phyloP scores from a whole-genome alignment of 495 filamentous ascomycete species.

The Tuber microsphaerosporum region DNA sequence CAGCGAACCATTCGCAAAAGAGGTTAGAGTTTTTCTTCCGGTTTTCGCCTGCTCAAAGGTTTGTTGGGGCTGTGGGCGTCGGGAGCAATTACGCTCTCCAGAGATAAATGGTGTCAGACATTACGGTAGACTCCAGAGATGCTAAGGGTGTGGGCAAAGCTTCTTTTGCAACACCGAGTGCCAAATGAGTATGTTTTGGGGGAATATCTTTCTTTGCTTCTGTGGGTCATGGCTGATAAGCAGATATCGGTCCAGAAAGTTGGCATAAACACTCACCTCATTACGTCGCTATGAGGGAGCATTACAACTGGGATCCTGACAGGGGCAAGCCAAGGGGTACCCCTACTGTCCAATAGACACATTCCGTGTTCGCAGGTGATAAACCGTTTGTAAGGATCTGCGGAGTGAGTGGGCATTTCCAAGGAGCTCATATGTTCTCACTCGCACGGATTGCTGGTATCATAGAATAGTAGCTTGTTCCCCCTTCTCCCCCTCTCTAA shows the following conservation, averaged over 20 bases:
- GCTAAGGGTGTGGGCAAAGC: conserved; percentile 21
- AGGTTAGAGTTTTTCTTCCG: conserved; percentile 15
- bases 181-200: conserved; percentile 15
- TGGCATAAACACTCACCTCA: neutral
- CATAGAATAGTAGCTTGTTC: neutral
- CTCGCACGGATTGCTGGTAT: neutral
- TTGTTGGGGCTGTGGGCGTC: conserved; percentile 23
- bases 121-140: conserved; percentile 22
- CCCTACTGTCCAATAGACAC: neutral
- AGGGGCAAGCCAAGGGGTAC: neutral
- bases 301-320: neutral
- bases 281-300: neutral
- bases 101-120: conserved; percentile 22
- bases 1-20: conserved; percentile 18
- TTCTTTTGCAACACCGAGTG: conserved; percentile 27
- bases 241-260: conserved; percentile 3
- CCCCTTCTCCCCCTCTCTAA: neutral
- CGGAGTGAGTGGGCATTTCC: neutral
- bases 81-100: conserved; percentile 29
- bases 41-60: conserved; percentile 19
- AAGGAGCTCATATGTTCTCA: neutral
- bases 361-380: neutral
- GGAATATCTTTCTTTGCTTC: neutral
- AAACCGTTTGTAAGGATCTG: neutral
- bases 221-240: neutral